These are phyloP conservation scores for Intubia oerlemansii DNA, from an alignment of 2,329 filamentous ascomycete species.

Conservation along the genomic window DNA sequence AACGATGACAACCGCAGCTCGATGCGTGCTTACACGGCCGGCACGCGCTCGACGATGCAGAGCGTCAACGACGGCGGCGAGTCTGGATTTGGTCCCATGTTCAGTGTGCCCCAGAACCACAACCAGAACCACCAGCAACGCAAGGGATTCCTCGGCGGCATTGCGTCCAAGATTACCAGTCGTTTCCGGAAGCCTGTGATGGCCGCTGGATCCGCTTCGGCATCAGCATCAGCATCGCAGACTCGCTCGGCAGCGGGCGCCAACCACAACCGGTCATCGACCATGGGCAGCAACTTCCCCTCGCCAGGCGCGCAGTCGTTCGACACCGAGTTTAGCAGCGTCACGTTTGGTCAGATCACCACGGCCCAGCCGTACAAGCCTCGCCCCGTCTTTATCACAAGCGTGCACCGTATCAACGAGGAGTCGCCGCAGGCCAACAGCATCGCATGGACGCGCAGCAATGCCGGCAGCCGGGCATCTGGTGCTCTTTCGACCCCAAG, in stretches of 20 bases:
- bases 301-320: conserved; percentile 5
- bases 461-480: conserved; percentile 1
- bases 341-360: conserved; percentile 6
- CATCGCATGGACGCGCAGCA: neutral
- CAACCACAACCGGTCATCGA: too few species aligned
- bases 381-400: conserved; percentile 7
- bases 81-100: too few species aligned
- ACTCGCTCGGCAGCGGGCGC: too few species aligned
- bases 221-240: too few species aligned
- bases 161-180: too few species aligned
- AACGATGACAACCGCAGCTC: conserved; percentile 1
- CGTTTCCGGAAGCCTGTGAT: too few species aligned
- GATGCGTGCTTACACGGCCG: conserved; percentile 1
- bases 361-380: conserved; percentile 7
- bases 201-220: too few species aligned
- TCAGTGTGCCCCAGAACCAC: too few species aligned
- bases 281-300: conserved; percentile 1
- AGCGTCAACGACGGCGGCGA: neutral
- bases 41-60: conserved; percentile 1
- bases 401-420: conserved; percentile 5
- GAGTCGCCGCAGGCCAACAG: conserved; percentile 3
- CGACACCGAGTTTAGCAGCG: conserved; percentile 7
- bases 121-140: too few species aligned
- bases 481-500: neutral
- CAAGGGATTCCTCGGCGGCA: too few species aligned